phyloP scores from a whole-genome alignment of 2,329 filamentous ascomycete genomes.

The Lasiodiplodia hormozganensis region DNA sequence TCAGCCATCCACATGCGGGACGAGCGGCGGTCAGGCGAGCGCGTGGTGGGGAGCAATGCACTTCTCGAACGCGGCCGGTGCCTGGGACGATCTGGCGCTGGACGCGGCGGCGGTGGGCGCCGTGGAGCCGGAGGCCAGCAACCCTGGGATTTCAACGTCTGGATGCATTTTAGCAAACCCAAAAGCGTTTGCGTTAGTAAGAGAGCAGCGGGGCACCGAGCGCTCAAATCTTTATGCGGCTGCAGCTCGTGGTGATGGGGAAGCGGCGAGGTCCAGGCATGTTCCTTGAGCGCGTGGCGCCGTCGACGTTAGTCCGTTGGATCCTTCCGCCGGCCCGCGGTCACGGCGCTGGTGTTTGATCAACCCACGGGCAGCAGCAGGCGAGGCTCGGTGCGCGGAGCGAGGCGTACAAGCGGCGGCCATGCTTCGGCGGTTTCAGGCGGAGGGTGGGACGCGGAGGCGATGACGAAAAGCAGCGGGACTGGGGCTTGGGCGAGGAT shows the following conservation, averaged over 20 bases:
- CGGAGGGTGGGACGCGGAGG: slow-evolving; percentile 18
- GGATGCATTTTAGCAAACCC: too few species aligned
- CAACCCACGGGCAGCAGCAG: slow-evolving; percentile 17
- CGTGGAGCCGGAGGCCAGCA: slow-evolving; percentile 16
- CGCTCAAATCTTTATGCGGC: too few species aligned
- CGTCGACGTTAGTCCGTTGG: slow-evolving; percentile 24
- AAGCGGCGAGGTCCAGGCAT: slow-evolving; percentile 17
- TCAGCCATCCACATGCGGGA: slow-evolving; percentile 10
- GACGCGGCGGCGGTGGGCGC: slow-evolving; percentile 12
- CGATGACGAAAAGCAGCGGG: slow-evolving; percentile 17
- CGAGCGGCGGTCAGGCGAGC: slow-evolving; percentile 18
- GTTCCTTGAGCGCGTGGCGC: slow-evolving; percentile 22
- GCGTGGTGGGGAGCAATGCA: not conserved
- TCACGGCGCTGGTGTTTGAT: slow-evolving; percentile 28
- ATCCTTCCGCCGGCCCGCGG: slow-evolving; percentile 26
- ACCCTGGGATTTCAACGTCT: not conserved
- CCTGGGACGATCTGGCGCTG: slow-evolving; percentile 17
- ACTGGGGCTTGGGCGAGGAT: slow-evolving; percentile 1
- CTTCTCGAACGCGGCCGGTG: slow-evolving; percentile 16
- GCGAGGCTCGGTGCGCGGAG: slow-evolving; percentile 18
- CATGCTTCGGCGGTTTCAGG: slow-evolving; percentile 20
- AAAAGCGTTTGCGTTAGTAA: too few species aligned
- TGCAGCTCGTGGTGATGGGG: slow-evolving; percentile 13
- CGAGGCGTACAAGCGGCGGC: slow-evolving; percentile 20
- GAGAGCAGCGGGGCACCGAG: too few species aligned